phyloP scores from a whole-genome alignment of 805 yeast genomes.

The Myxozyma mucilagina region DNA sequence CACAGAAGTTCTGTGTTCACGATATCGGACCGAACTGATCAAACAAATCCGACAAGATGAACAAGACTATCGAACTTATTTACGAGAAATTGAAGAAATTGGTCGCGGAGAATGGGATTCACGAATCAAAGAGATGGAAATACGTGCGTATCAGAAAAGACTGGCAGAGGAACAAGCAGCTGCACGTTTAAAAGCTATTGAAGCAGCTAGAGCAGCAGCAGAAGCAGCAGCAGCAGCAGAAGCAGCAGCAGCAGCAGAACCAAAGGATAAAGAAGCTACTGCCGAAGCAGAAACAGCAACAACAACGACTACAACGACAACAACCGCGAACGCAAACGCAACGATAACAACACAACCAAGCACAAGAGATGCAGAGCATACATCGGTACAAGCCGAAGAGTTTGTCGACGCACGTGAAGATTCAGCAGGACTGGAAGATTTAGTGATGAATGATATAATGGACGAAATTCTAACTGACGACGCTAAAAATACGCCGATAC shows the following conservation, averaged over 20 bases:
- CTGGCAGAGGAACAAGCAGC: constrained; percentile 6
- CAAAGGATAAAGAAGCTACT: not conserved
- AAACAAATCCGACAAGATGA: constrained; percentile 40
- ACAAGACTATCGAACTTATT: constrained; percentile 40
- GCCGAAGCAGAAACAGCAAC: not conserved
- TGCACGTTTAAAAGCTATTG: not conserved
- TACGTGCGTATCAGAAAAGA: constrained; percentile 3
- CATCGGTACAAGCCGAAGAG: constrained; percentile 18
- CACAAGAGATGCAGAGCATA: constrained; percentile 7
- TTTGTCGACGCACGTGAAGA: constrained; percentile 7
- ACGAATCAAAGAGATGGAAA: constrained; percentile 35
- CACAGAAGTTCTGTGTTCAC: constrained; percentile 24
- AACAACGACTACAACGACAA: not conserved
- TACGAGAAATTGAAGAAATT: constrained; percentile 46
- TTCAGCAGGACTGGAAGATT: constrained; percentile 21
- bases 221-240: not conserved
- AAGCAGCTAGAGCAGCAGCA: not conserved
- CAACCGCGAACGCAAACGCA: not conserved
- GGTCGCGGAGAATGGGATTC: constrained; percentile 48
- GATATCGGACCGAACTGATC: constrained; percentile 26
- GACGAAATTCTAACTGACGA: constrained; percentile 15
- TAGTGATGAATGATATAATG: constrained; percentile 24
- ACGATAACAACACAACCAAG: not conserved
- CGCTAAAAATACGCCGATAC: not conserved
- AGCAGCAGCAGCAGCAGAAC: not conserved